A percentile compares a stretch with the other conserved stretches of the same genome.
Evolutionary conservation across 2,329 filamentous ascomycete genomes (phyloP).

Genomic region (Macrophomina pseudophaseolina): DNA sequence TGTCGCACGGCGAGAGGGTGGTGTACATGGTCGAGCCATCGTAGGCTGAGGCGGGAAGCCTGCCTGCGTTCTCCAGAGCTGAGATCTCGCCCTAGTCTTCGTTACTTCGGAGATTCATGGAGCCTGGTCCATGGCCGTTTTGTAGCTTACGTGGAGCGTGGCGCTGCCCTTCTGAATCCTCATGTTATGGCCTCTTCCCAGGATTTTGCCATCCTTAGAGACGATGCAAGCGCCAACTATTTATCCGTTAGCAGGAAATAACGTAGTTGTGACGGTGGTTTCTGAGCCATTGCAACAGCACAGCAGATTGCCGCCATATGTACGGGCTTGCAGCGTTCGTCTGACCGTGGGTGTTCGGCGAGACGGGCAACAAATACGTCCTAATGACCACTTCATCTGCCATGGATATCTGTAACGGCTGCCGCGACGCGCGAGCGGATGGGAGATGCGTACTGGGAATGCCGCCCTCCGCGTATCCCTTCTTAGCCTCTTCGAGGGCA

Average conservation of each 20-base stretch:
- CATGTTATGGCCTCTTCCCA: conserved; percentile 77
- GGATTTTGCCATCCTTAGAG: conserved; percentile 70
- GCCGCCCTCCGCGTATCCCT: conserved; percentile 61
- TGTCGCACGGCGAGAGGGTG: conserved; percentile 78
- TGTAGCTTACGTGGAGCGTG: conserved; percentile 68
- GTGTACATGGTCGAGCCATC: conserved; percentile 81
- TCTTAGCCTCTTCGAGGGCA: conserved; percentile 62
- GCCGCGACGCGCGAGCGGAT: not conserved
- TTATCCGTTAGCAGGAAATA: not conserved
- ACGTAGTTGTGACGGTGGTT: no score
- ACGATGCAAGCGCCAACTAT: conserved; percentile 64
- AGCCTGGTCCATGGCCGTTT: conserved; percentile 23
- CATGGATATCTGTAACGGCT: conserved; percentile 29
- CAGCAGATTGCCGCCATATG: no score
- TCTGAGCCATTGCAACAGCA: no score
- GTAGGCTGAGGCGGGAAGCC: conserved; percentile 71
- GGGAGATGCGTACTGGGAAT: conserved; percentile 49
- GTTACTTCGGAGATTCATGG: conserved; percentile 12
- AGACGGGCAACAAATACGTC: no score
- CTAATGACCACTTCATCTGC: no score
- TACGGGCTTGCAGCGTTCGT: no score
- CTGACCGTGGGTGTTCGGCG: no score
- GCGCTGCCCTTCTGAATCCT: conserved; percentile 73
- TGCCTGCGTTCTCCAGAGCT: conserved; percentile 74
- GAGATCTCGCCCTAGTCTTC: conserved; percentile 71